Evolutionary conservation across 768 basidiomycete species (phyloP).

Genomic region (Lyophyllum semitale): DNA sequence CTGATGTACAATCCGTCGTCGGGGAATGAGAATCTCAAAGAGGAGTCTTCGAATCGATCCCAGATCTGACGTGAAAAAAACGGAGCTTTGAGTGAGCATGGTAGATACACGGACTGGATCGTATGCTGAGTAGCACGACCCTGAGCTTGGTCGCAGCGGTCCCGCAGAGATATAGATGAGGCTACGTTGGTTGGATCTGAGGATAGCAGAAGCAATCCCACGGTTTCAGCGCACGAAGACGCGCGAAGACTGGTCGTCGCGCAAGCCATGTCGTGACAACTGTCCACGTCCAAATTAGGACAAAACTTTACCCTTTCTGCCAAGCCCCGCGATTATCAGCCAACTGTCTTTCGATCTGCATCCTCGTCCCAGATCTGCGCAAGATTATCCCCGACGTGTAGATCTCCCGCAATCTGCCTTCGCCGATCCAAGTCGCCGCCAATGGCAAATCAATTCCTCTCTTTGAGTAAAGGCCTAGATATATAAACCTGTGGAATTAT

Average conservation of each 20-base stretch:
- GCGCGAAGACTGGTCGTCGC: not conserved
- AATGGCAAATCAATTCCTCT: not conserved
- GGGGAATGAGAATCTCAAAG: not conserved
- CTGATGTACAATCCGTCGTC: constrained; percentile 14
- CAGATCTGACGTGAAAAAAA: constrained; percentile 4
- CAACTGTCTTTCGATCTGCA: not conserved
- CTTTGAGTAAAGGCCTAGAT: not conserved
- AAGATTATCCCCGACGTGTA: constrained; percentile 9
- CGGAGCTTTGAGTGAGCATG: too few relatives aligned
- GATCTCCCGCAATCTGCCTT: constrained; percentile 18
- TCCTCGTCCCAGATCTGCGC: constrained; percentile 15
- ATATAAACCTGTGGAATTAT: not conserved
- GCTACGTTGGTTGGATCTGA: not conserved
- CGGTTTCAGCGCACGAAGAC: constrained; percentile 35
- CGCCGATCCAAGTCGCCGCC: constrained; percentile 19
- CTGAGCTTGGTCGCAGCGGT: too few relatives aligned
- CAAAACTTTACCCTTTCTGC: not conserved
- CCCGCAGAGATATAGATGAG: not conserved
- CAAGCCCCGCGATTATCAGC: not conserved
- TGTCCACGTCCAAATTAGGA: not conserved
- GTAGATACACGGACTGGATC: too few relatives aligned
- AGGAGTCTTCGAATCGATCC: constrained; percentile 11
- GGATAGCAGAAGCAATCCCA: constrained; percentile 23
- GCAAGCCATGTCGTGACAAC: not conserved
- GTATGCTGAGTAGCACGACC: too few relatives aligned